Conservation (phyloP, 2,329 filamentous ascomycete species). For the Microthyrium microscopicum region DNA sequence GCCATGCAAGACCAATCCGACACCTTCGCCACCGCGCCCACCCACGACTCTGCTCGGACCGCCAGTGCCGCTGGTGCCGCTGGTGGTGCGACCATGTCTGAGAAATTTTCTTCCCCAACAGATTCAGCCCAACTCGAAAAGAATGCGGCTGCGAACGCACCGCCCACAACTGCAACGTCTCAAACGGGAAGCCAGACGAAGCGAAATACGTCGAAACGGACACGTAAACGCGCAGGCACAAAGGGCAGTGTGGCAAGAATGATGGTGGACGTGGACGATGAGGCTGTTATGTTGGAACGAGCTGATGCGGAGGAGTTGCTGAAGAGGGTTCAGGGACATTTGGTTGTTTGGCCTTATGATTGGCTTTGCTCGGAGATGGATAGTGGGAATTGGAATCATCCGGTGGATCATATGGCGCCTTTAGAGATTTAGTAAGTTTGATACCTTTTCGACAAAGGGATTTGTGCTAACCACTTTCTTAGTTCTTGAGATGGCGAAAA, state of each 20-base stretch:
- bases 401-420: conserved; percentile 87
- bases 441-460: conserved; percentile 23
- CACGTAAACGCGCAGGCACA: no score
- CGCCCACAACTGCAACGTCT: no score
- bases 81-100: no score
- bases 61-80: no score
- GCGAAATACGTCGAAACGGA: no score
- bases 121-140: no score
- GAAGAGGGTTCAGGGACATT: conserved; percentile 65
- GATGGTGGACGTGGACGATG: conserved; percentile 47
- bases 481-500: conserved; percentile 17
- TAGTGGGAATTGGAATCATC: conserved; percentile 92
- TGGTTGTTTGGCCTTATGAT: conserved; percentile 90
- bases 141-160: no score
- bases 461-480: conserved; percentile 15
- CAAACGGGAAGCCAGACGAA: no score
- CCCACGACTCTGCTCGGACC: no score
- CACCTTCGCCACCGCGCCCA: conserved; percentile 22
- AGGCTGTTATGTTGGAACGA: conserved; percentile 46
- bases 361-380: conserved; percentile 70
- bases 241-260: no score
- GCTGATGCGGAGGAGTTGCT: conserved; percentile 70
- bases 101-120: no score
- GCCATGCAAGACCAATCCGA: not conserved
- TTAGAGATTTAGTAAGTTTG: conserved; percentile 85